phyloP scores from a whole-genome alignment of 768 basidiomycete genomes.

The Porphyrellus cyaneotinctus region DNA sequence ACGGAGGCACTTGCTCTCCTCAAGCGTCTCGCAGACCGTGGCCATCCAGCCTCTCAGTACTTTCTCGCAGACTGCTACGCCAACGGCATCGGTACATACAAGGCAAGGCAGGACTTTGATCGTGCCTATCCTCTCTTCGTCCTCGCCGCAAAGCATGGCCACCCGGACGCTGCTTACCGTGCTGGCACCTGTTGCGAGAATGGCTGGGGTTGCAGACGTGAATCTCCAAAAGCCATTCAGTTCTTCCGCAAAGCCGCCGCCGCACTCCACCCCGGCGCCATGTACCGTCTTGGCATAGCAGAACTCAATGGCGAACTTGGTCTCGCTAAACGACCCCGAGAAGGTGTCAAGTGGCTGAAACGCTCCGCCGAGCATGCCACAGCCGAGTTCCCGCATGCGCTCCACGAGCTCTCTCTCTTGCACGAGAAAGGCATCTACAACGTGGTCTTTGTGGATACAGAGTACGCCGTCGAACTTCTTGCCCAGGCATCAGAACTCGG shows the following conservation, averaged over 20 bases:
- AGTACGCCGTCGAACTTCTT: constrained; percentile 90
- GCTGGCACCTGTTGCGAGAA: constrained; percentile 98
- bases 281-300: constrained; percentile 94
- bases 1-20: constrained; percentile 84
- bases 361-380: constrained; percentile 92
- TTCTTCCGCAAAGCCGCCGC: constrained; percentile 95
- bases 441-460: constrained; percentile 93
- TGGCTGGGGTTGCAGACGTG: constrained; percentile 95
- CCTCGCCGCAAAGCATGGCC: constrained; percentile 94
- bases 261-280: constrained; percentile 86
- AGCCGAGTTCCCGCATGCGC: constrained; percentile 92
- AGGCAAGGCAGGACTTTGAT: constrained; percentile 93
- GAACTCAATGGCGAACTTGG: constrained; percentile 96
- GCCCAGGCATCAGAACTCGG: constrained; percentile 95
- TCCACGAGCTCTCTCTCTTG: constrained; percentile 89
- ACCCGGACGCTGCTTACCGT: constrained; percentile 92
- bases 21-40: constrained; percentile 88
- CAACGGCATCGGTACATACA: constrained; percentile 93
- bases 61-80: constrained; percentile 98
- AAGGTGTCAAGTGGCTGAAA: constrained; percentile 99
- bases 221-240: constrained; percentile 85
- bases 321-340: constrained; percentile 80
- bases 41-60: constrained; percentile 93
- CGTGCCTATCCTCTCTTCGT: constrained; percentile 95
- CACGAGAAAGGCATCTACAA: constrained; percentile 99